phyloP scores from a whole-genome alignment of 176 grass and related monocot genomes.

The Elaeis guineensis region DNA sequence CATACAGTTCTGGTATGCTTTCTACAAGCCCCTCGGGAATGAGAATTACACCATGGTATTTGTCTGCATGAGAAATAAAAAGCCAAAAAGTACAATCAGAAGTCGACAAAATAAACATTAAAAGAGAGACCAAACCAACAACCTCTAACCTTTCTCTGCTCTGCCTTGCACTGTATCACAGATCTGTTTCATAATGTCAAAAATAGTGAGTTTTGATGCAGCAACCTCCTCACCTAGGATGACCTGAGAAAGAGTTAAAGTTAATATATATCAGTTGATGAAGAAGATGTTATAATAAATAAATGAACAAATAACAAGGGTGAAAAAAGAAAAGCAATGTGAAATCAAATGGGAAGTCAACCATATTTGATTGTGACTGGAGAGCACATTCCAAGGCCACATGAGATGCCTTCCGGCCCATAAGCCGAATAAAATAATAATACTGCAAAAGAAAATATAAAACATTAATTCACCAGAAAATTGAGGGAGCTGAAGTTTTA shows the following conservation, averaged over 20 bases:
- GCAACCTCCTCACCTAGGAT: conserved; percentile 94
- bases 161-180: conserved; percentile 86
- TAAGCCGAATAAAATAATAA: conserved; percentile 97
- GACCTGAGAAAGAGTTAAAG: conserved; percentile 35
- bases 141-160: conserved; percentile 54
- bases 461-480: background rate
- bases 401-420: conserved; percentile 98
- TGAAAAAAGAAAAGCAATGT: background rate
- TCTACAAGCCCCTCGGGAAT: conserved; percentile 99
- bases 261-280: background rate
- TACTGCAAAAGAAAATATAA: conserved; percentile 54
- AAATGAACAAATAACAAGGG: background rate
- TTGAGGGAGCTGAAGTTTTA: no score
- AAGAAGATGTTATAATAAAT: background rate
- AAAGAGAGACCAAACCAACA: background rate
- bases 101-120: no score
- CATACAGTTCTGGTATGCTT: conserved; percentile 94
- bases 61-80: conserved; percentile 42
- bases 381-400: conserved; percentile 96
- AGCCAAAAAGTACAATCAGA: background rate
- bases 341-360: conserved; percentile 6
- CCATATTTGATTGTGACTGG: conserved; percentile 98
- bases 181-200: conserved; percentile 93
- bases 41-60: conserved; percentile 85
- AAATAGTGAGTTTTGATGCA: conserved; percentile 95